These are phyloP conservation scores for Pythium vanterpoolii DNA, from an alignment of 352 stramenopile genomes.

Conservation along the genomic window DNA sequence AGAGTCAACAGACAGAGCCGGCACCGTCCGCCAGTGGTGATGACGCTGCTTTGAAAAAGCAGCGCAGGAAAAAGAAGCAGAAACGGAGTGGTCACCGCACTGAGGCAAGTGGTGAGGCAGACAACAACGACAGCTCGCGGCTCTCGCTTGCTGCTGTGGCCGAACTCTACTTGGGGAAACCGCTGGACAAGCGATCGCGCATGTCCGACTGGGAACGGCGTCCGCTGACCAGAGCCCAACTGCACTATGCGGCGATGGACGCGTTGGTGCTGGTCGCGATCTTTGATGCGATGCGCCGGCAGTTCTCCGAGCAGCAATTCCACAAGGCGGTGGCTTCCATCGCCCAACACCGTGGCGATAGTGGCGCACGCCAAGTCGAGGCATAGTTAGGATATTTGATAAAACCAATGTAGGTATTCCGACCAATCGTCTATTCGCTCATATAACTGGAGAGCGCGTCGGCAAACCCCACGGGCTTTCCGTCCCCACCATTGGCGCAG, in stretches of 20 bases:
- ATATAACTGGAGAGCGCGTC: slow-evolving; percentile 76
- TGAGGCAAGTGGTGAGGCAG: background rate
- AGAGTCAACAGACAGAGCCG: background rate
- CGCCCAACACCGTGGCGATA: background rate
- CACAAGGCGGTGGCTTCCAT: slow-evolving; percentile 4
- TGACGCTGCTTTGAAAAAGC: too few species aligned
- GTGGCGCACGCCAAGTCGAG: too few species aligned
- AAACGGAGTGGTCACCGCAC: slow-evolving; percentile 14
- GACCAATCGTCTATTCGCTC: slow-evolving; percentile 35
- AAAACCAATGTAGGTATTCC: too few species aligned
- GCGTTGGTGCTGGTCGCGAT: slow-evolving; percentile 64
- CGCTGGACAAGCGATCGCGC: slow-evolving; percentile 64
- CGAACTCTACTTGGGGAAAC: slow-evolving; percentile 51
- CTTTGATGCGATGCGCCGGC: slow-evolving; percentile 49
- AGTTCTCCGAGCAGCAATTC: slow-evolving; percentile 28
- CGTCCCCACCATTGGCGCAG: slow-evolving; percentile 29
- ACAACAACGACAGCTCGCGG: slow-evolving; percentile 19
- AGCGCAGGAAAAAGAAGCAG: slow-evolving; percentile 4
- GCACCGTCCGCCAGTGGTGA: background rate
- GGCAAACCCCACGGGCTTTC: slow-evolving; percentile 53
- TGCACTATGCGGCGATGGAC: slow-evolving; percentile 73
- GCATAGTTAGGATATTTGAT: too few species aligned
- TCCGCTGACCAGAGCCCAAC: slow-evolving; percentile 57
- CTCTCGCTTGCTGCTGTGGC: slow-evolving; percentile 51
- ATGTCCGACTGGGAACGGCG: slow-evolving; percentile 80